Conservation (phyloP, 2,329 filamentous ascomycete species). For the Beauveria australis region DNA sequence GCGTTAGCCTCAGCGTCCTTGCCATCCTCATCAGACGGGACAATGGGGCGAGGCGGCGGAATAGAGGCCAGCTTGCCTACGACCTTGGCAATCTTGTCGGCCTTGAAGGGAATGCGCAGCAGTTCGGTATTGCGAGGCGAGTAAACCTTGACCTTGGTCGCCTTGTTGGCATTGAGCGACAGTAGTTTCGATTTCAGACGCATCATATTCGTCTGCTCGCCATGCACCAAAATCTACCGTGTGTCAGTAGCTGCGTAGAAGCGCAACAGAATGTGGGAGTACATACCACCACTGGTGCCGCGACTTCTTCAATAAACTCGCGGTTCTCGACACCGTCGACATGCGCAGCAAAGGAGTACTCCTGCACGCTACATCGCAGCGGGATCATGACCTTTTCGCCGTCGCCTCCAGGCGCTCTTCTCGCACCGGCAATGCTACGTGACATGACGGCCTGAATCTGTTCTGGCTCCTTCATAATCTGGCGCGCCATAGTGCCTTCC, state of each 20-base stretch:
- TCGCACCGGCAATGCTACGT: conserved; percentile 54
- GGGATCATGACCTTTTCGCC: conserved; percentile 89
- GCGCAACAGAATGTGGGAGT: neutral
- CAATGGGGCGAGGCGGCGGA: conserved; percentile 49
- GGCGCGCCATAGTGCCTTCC: conserved; percentile 95
- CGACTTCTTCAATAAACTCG: conserved; percentile 93
- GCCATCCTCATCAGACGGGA: conserved; percentile 12
- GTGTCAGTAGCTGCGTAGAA: conserved; percentile 8
- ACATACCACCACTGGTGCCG: conserved; percentile 84
- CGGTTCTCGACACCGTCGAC: conserved; percentile 94
- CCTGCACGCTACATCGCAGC: conserved; percentile 82
- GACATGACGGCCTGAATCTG: conserved; percentile 93
- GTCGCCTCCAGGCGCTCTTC: conserved; percentile 56
- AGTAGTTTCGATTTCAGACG: conserved; percentile 89
- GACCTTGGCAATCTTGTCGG: conserved; percentile 92
- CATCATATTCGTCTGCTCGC: conserved; percentile 98
- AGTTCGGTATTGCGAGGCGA: conserved; percentile 94
- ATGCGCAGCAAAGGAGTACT: conserved; percentile 93
- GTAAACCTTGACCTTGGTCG: conserved; percentile 80
- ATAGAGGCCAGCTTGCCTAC: conserved; percentile 87
- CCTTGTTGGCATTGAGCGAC: conserved; percentile 78
- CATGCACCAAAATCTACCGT: conserved; percentile 76
- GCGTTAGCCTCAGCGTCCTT: conserved; percentile 23
- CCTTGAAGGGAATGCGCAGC: conserved; percentile 87
- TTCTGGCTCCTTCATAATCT: conserved; percentile 90